Base-by-base conservation (phyloP, 176 grass and related monocot species). In the Neostapfia colusana region DNA sequence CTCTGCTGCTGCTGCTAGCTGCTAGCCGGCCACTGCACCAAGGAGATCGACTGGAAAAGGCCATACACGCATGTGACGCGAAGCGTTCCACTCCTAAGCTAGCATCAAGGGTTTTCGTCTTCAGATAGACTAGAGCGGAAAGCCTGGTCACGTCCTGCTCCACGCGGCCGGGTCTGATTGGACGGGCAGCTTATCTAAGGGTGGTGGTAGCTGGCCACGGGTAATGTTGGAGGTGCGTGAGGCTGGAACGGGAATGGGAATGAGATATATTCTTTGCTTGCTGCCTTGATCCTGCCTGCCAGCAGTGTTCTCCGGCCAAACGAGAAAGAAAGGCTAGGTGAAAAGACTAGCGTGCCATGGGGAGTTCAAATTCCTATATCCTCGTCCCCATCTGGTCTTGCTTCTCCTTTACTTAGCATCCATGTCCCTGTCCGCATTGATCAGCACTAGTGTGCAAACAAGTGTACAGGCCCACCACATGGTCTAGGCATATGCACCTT, bases 261-360 rank as follows among this genome's bases (percentile, higher is more conserved):
- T 55, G 45, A 25, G 61, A 45, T 76, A 80, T 86, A 89, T 93
- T 90, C 79, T 69, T 90, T 93, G 73, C 88, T 84, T 93, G 73
- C 62, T 44, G 80, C 27, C 34, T 37, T 75, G 70, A 48, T 78
- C 81, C 79, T 70, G 58, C 11, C 6, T 5, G 15, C 12, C 35
- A 20, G 63, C 28, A 17, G 8, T 67, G 7, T 37, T 63, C 58
- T 67, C 26, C 58, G 18, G 65, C 40, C 64, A 72, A 80, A 79
- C 60, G 67, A 85, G 76, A 85, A 49, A 89, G 71, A 85, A 57
- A 66, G 90, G 67, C 60, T 78, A 71, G 68, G 63, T 80, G 85
- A 90, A 93, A 88, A 85, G 82, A 85, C 86, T 28, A 63, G 31
- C 31, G 63, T 25, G 71, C 62, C 79, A 85, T 88, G 80, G 62